phyloP scores from a whole-genome alignment of 495 filamentous ascomycete species.

The Pyrenula massariospora region DNA sequence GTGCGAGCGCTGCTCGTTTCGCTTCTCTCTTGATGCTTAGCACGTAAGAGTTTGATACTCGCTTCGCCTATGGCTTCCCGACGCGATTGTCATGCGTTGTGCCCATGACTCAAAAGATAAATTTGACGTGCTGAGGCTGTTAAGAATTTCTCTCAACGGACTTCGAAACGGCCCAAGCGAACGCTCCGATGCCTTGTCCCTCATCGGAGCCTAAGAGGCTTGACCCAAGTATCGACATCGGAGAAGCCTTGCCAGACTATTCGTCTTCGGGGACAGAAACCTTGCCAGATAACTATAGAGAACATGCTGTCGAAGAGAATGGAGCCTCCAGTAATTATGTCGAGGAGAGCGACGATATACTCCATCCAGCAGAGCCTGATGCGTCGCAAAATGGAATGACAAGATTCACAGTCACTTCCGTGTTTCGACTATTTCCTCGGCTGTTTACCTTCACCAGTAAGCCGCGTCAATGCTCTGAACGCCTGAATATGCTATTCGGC shows the following conservation, averaged over 20 bases:
- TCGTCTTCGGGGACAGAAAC: background rate
- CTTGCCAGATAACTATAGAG: background rate
- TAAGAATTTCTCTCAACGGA: too few relatives aligned
- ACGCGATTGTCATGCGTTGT: too few relatives aligned
- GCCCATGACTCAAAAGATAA: too few relatives aligned
- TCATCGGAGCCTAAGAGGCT: too few relatives aligned
- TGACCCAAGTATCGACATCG: background rate
- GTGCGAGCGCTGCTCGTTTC: too few relatives aligned
- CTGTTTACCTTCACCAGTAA: background rate
- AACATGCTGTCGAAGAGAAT: background rate
- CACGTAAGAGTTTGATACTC: too few relatives aligned
- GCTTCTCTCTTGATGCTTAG: too few relatives aligned
- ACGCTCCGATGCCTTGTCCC: too few relatives aligned
- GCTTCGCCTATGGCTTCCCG: too few relatives aligned
- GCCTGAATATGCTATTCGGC: background rate
- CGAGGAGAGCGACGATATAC: background rate
- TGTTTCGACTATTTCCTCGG: background rate
- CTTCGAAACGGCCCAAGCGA: too few relatives aligned
- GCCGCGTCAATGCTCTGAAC: background rate
- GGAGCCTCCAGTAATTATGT: background rate
- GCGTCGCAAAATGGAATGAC: background rate
- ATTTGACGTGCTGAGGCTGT: too few relatives aligned
- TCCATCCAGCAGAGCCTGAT: background rate
- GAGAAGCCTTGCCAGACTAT: background rate
- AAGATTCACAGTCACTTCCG: background rate